phyloP scores from a whole-genome alignment of 2,329 filamentous ascomycete species.

The Fusarium pseudonygamai region DNA sequence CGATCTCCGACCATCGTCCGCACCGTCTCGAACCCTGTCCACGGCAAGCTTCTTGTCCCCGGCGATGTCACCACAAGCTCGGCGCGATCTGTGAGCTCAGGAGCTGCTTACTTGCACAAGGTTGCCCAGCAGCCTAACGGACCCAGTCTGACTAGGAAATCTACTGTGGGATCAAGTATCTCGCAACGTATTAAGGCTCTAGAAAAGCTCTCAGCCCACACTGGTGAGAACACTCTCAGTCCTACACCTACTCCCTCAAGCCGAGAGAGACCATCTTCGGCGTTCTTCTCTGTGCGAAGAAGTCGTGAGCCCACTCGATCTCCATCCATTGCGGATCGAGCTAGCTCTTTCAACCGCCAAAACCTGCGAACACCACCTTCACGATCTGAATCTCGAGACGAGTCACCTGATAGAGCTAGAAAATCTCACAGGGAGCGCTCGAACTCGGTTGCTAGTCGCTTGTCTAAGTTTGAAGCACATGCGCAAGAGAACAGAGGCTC shows the following conservation, averaged over 20 bases:
- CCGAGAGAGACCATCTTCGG: constrained; percentile 58
- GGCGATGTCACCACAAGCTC: constrained; percentile 58
- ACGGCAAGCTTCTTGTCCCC: constrained; percentile 56
- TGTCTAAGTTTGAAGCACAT: constrained; percentile 63
- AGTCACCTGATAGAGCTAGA: constrained; percentile 55
- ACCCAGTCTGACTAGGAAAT: constrained; percentile 67
- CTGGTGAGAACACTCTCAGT: constrained; percentile 35
- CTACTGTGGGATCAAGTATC: constrained; percentile 88
- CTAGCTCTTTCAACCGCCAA: constrained; percentile 51
- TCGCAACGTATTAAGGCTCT: constrained; percentile 94
- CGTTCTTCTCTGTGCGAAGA: constrained; percentile 69
- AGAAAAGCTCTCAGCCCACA: constrained; percentile 73
- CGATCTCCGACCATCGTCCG: constrained; percentile 48
- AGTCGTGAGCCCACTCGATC: constrained; percentile 55
- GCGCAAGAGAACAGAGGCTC: constrained; percentile 33
- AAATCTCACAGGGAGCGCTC: constrained; percentile 57
- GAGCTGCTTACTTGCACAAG: constrained; percentile 65
- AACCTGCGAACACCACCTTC: constrained; percentile 46
- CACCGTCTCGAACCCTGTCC: constrained; percentile 59
- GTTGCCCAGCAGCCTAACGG: constrained; percentile 61
- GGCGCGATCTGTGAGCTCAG: constrained; percentile 65
- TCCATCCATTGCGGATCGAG: constrained; percentile 57
- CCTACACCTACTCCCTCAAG: constrained; percentile 24
- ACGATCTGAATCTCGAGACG: constrained; percentile 53
- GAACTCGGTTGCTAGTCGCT: constrained; percentile 63